These are phyloP conservation scores for Paramyrothecium sp. DNA, from an alignment of 2,329 filamentous ascomycete genomes.

Conservation along the genomic window DNA sequence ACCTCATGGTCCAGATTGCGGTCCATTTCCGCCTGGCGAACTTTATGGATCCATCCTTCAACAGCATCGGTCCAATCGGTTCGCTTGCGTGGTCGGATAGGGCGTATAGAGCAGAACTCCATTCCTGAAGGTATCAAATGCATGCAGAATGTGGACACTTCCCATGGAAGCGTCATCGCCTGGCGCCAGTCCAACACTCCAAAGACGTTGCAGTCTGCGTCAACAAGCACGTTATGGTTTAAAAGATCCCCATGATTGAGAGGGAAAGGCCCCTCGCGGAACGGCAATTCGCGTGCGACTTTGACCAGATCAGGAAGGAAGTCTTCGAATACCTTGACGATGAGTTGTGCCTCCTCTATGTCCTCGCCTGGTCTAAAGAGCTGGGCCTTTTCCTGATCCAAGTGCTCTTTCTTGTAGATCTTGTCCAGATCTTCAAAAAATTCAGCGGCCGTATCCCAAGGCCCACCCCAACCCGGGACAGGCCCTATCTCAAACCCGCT, in stretches of 20 bases:
- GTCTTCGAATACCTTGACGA: not conserved
- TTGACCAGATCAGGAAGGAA: not conserved
- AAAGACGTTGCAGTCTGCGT: not conserved
- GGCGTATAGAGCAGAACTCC: not conserved
- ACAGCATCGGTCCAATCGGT: not conserved
- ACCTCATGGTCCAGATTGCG: not conserved
- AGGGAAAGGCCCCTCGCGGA: not conserved
- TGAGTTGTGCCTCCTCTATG: not conserved
- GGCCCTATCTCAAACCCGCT: not conserved
- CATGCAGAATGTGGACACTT: not conserved
- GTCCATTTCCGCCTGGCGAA: not conserved
- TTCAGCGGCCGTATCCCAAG: not conserved
- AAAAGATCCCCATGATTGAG: not conserved
- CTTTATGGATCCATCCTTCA: not conserved
- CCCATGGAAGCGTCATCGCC: not conserved
- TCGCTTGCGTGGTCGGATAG: not conserved
- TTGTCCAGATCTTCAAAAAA: not conserved
- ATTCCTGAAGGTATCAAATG: not conserved
- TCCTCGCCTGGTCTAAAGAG: not conserved
- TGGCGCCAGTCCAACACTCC: not conserved
- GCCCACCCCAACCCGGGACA: not conserved
- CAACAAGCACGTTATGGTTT: not conserved
- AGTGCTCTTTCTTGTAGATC: not conserved
- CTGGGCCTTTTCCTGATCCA: not conserved
- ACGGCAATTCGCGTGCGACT: not conserved